These are phyloP conservation scores for Lasiodiplodia citricola DNA, from an alignment of 2,329 filamentous ascomycete genomes.

Conservation along the genomic window DNA sequence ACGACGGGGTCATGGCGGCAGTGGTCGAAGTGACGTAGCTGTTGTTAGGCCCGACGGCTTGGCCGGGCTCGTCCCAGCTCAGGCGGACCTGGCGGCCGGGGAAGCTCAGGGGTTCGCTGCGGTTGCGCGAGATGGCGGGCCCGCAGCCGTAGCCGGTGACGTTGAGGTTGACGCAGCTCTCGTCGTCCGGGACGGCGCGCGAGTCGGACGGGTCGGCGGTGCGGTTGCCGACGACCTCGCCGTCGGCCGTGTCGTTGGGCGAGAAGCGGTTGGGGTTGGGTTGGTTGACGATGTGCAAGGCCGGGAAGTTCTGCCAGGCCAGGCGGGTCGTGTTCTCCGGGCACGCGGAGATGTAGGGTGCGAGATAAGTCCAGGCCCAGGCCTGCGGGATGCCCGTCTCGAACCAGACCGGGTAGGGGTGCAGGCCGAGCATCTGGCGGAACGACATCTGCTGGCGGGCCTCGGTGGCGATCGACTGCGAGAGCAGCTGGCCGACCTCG, in stretches of 20 bases:
- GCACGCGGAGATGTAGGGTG: slow-evolving; percentile 80
- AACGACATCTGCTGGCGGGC: slow-evolving; percentile 85
- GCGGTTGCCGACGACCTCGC: slow-evolving; percentile 68
- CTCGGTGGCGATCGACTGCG: slow-evolving; percentile 79
- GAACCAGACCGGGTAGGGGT: slow-evolving; percentile 85
- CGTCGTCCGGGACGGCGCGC: slow-evolving; percentile 47
- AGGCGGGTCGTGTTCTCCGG: slow-evolving; percentile 74
- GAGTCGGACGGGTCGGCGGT: slow-evolving; percentile 61
- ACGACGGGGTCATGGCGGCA: slow-evolving; percentile 63
- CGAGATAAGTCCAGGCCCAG: slow-evolving; percentile 82
- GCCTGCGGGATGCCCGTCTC: slow-evolving; percentile 79
- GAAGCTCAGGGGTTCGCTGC: slow-evolving; percentile 72
- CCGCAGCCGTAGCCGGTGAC: slow-evolving; percentile 62
- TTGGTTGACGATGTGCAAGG: slow-evolving; percentile 73
- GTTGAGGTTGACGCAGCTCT: slow-evolving; percentile 65
- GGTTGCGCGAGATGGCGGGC: slow-evolving; percentile 71
- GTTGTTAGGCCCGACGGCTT: slow-evolving; percentile 77
- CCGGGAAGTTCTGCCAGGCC: slow-evolving; percentile 84
- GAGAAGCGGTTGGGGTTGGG: slow-evolving; percentile 74
- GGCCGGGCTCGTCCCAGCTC: slow-evolving; percentile 73
- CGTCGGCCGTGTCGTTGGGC: slow-evolving; percentile 63
- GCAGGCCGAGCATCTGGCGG: slow-evolving; percentile 79
- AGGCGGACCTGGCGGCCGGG: slow-evolving; percentile 74
- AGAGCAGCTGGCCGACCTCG: slow-evolving; percentile 72
- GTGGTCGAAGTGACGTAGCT: slow-evolving; percentile 71